phyloP scores from a whole-genome alignment of 345 rosid species.

The Lepidium aucheri region DNA sequence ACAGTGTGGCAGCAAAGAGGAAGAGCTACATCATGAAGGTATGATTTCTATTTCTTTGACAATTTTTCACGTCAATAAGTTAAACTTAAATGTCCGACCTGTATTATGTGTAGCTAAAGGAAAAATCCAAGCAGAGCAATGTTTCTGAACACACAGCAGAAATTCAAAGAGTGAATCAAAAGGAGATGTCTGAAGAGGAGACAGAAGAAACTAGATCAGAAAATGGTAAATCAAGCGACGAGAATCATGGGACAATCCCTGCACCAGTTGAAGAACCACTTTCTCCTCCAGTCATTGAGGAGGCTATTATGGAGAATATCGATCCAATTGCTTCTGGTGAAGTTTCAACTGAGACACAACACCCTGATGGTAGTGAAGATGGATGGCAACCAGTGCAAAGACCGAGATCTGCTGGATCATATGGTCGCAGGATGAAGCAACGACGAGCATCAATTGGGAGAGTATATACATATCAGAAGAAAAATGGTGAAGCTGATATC shows the following conservation, averaged over 20 bases:
- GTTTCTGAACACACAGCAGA: slow-evolving; percentile 35
- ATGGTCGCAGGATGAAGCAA: slow-evolving; percentile 74
- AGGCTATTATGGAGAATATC: slow-evolving; percentile 26
- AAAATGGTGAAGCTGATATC: slow-evolving; percentile 44
- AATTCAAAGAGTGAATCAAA: slow-evolving; percentile 33
- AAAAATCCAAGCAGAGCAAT: slow-evolving; percentile 35
- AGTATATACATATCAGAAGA: slow-evolving; percentile 66
- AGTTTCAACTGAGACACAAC: slow-evolving; percentile 35
- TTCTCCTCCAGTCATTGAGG: slow-evolving; percentile 41
- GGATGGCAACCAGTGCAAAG: slow-evolving; percentile 99
- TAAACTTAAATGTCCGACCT: slow-evolving; percentile 1
- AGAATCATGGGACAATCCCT: slow-evolving; percentile 35
- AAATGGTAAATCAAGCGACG: slow-evolving; percentile 23
- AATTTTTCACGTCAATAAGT: not conserved
- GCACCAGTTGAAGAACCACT: slow-evolving; percentile 25
- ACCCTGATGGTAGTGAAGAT: slow-evolving; percentile 46
- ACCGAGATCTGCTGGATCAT: slow-evolving; percentile 69
- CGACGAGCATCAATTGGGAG: slow-evolving; percentile 72
- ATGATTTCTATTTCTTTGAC: not conserved
- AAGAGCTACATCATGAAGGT: slow-evolving; percentile 70
- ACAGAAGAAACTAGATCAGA: slow-evolving; percentile 29
- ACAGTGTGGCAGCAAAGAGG: slow-evolving; percentile 50
- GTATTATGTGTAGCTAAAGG: slow-evolving; percentile 50
- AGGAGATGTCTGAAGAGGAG: slow-evolving; percentile 56
- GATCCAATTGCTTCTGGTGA: slow-evolving; percentile 30